Evolutionary conservation across 352 stramenopile species (phyloP), one percentile per base, ranked within the genome.

Genomic region (Globisporangium perplexum): DNA sequence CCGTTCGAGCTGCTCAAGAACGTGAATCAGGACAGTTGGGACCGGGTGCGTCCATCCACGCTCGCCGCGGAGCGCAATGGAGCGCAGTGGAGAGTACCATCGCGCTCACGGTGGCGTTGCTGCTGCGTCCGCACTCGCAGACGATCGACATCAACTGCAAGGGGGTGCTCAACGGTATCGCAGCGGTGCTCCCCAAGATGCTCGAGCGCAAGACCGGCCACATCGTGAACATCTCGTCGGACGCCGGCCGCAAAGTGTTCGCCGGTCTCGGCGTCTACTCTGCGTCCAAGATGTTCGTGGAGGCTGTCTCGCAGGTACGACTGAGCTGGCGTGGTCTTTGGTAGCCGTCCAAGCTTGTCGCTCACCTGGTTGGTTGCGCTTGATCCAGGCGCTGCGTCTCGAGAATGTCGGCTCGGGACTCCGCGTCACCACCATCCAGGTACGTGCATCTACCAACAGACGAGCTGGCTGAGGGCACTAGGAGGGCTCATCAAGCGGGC

Each of bases 111-210:
- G 8, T 31, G 3, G 22, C 18, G 14, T 20, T 18, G 33, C 14
- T 24, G 4, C 31, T 49, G 7, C 15, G 17, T 23, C 11, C 26
- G 10, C 22, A 30, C 41, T 8, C 28, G 22, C 48, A 83, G 62
- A 95, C 83, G 14, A 88, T 98, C 44, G 90, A 97, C 65, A 89
- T 97, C 42, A 98, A 98, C 69, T 97, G 88, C 74, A 97, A 96
- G 61, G 92, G 90, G 30, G 75, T 84, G 20, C 78, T 97, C 55
- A 93, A 97, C 65, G 87, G 86, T 22, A 82, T 97, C 59, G 87
- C 74, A 0, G 72, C 72, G 8, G 80, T 87, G 42, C 64, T 91
- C 28, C 76, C 77, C 3, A 68, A 85, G 36, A 92, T 94, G 79
- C 54, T 93, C 41, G 74, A 68, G 47, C 77, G 77, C 20, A 87